phyloP scores from a whole-genome alignment of 495 filamentous ascomycete species.

The Penicillium malachiteum region DNA sequence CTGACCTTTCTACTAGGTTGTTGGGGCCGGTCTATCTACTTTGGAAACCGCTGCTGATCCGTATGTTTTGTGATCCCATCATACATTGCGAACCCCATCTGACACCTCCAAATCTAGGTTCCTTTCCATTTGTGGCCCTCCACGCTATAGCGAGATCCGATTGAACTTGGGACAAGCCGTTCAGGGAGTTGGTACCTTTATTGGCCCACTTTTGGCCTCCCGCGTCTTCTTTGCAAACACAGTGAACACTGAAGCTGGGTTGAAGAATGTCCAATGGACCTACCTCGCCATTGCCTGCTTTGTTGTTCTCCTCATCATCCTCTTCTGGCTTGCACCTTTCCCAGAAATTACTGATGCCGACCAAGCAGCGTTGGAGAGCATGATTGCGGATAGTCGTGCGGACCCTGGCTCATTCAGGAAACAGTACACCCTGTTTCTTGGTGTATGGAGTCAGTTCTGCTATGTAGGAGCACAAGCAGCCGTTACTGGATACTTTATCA shows the following conservation, averaged over 20 bases:
- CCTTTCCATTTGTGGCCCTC: conserved; percentile 67
- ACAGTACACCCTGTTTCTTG: conserved; percentile 67
- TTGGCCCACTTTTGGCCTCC: conserved; percentile 65
- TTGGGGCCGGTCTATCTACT: conserved; percentile 66
- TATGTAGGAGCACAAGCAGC: conserved; percentile 70
- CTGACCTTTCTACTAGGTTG: conserved; percentile 36
- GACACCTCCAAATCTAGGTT: conserved; percentile 31
- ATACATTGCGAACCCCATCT: not conserved
- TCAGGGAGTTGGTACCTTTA: conserved; percentile 59
- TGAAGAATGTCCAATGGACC: conserved; percentile 68
- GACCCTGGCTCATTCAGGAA: conserved; percentile 55
- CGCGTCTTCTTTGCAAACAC: conserved; percentile 66
- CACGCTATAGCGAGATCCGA: conserved; percentile 65
- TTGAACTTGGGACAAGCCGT: conserved; percentile 67
- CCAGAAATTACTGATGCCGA: conserved; percentile 75
- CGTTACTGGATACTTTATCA: conserved; percentile 57
- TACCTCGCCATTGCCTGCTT: conserved; percentile 72
- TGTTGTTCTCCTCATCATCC: conserved; percentile 60
- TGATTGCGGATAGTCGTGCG: conserved; percentile 23
- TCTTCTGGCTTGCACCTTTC: conserved; percentile 64
- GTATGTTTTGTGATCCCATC: not conserved
- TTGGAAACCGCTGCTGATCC: conserved; percentile 75
- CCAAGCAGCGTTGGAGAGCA: conserved; percentile 57
- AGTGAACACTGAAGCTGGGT: conserved; percentile 46
- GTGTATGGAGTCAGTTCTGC: conserved; percentile 66